phyloP scores from a whole-genome alignment of 2,329 filamentous ascomycete species.

The Penicillium sp. region DNA sequence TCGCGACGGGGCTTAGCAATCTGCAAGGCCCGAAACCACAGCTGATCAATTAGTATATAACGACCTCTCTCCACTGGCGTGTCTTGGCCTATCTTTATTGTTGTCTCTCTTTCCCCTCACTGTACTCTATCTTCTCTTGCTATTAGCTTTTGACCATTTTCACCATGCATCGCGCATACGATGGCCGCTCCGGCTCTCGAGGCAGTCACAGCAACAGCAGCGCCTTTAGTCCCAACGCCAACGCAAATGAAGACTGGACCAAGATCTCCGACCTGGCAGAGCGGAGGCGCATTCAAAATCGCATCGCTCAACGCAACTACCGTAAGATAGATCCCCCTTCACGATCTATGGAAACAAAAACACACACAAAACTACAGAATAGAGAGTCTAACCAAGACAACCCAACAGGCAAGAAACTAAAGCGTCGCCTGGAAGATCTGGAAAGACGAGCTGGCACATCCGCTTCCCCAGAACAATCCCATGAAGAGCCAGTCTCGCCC shows the following conservation, averaged over 20 bases:
- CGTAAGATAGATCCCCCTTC: constrained; percentile 59
- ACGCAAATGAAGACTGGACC: constrained; percentile 97
- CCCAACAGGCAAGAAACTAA: constrained; percentile 63
- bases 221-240: constrained; percentile 90
- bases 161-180: constrained; percentile 35
- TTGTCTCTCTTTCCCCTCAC: constrained; percentile 7
- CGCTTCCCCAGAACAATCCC: constrained; percentile 61
- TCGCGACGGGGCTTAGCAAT: constrained; percentile 25
- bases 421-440: constrained; percentile 66
- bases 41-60: constrained; percentile 31
- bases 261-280: constrained; percentile 98
- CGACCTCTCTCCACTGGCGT: constrained; percentile 4
- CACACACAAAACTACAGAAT: too few relatives aligned
- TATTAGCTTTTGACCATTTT: not conserved
- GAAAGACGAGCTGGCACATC: constrained; percentile 64
- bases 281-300: constrained; percentile 90
- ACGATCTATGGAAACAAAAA: not conserved
- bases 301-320: constrained; percentile 97
- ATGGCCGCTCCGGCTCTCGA: constrained; percentile 51
- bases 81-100: constrained; percentile 8
- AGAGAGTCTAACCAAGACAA: not conserved
- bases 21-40: constrained; percentile 22
- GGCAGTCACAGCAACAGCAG: constrained; percentile 79
- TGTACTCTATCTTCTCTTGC: not conserved
- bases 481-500: constrained; percentile 51